Evolutionary conservation across 441 rosid species (phyloP).

Genomic region (Arabidopsis hybrid): DNA sequence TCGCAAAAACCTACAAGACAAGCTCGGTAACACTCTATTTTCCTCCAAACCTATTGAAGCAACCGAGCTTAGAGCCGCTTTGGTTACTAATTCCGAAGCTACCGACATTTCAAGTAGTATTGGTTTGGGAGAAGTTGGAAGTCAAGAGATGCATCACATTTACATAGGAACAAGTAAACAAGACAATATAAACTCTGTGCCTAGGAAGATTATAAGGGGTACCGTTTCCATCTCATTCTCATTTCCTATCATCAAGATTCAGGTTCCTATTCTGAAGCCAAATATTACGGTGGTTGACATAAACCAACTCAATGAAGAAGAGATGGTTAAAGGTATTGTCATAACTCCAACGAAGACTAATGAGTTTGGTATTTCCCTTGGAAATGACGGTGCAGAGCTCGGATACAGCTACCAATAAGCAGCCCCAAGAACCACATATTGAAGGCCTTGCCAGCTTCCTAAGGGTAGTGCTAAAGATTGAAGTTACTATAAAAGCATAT

Average conservation of each 20-base stretch:
- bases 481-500: conserved; percentile 16
- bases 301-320: conserved; percentile 14
- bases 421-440: not conserved
- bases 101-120: conserved; percentile 17
- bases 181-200: not conserved
- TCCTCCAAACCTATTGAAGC: not conserved
- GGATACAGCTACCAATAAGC: not conserved
- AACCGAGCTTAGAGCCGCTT: conserved; percentile 14
- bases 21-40: not conserved
- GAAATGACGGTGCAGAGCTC: conserved; percentile 7
- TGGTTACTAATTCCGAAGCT: conserved; percentile 5
- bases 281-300: conserved; percentile 1
- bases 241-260: conserved; percentile 31
- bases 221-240: conserved; percentile 20
- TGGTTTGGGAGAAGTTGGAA: conserved; percentile 19
- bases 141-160: conserved; percentile 24
- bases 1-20: conserved; percentile 24
- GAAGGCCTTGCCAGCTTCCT: conserved; percentile 26
- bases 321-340: conserved; percentile 11
- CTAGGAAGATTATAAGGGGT: not conserved
- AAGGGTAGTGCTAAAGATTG: no score
- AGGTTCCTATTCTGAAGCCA: conserved; percentile 1
- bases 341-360: conserved; percentile 23
- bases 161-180: conserved; percentile 19
- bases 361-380: conserved; percentile 28